These are phyloP conservation scores for Grammothele lineata DNA, from an alignment of 768 basidiomycete genomes.

Conservation along the genomic window DNA sequence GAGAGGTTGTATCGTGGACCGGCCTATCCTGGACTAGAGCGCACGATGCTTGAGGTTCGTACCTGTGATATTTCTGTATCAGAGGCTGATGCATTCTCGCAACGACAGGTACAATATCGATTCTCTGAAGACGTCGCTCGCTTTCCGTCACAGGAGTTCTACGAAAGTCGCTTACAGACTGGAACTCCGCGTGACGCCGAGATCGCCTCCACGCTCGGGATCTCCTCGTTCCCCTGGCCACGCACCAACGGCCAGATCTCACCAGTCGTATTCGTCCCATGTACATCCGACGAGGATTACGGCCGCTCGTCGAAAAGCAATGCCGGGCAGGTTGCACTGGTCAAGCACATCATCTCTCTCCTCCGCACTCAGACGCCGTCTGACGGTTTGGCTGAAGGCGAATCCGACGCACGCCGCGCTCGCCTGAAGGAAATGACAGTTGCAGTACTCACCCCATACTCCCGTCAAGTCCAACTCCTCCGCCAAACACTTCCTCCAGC, in stretches of 20 bases:
- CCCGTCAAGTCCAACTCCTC: constrained; percentile 49
- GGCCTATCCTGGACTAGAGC: constrained; percentile 33
- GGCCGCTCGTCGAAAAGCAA: constrained; percentile 62
- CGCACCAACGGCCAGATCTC: constrained; percentile 27
- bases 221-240: constrained; percentile 59
- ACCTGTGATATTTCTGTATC: not conserved
- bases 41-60: constrained; percentile 59
- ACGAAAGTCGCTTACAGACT: constrained; percentile 49
- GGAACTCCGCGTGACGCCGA: constrained; percentile 30
- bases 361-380: constrained; percentile 26
- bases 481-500: constrained; percentile 32
- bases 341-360: constrained; percentile 42
- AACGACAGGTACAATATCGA: constrained; percentile 53
- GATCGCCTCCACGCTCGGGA: constrained; percentile 28
- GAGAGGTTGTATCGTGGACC: constrained; percentile 52
- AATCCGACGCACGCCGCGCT: not conserved
- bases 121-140: constrained; percentile 53
- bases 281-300: constrained; percentile 52
- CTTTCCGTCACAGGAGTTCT: constrained; percentile 64
- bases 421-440: constrained; percentile 20
- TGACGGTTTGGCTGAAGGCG: not conserved
- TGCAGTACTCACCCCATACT: constrained; percentile 57
- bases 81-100: not conserved
- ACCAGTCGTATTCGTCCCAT: constrained; percentile 58
- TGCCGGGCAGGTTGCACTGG: constrained; percentile 50